Conservation (phyloP, 1,284 basidiomycete species). For the Tilletia walkeri region DNA sequence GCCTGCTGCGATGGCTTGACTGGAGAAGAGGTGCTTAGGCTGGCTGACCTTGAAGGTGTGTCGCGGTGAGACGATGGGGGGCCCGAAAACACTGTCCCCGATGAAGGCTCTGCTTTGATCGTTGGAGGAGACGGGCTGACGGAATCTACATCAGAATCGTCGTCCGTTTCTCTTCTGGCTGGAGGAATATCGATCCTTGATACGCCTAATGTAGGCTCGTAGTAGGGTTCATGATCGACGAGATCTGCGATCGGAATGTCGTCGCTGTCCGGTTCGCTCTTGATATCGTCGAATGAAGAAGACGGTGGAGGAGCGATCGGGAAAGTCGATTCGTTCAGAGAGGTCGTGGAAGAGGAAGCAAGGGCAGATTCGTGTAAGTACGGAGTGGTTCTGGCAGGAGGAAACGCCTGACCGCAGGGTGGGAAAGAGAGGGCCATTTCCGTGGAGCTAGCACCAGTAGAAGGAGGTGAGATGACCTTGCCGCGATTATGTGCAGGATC, state of each 20-base stretch:
- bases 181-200: not conserved
- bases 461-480: too few relatives aligned
- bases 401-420: constrained; percentile 12
- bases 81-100: too few relatives aligned
- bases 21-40: not conserved
- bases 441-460: not conserved
- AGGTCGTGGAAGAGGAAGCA: not conserved
- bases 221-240: not conserved
- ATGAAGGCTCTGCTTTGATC: not conserved
- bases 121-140: constrained; percentile 10
- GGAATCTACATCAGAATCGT: not conserved
- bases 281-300: constrained; percentile 3
- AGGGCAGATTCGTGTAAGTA: constrained; percentile 11
- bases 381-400: not conserved
- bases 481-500: too few relatives aligned
- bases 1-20: not conserved
- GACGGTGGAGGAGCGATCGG: not conserved
- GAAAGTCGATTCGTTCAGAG: too few relatives aligned
- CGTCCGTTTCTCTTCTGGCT: not conserved
- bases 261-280: constrained; percentile 15
- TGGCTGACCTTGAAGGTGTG: too few relatives aligned
- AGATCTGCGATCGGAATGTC: constrained; percentile 4
- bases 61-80: too few relatives aligned
- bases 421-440: not conserved
- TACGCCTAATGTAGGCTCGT: not conserved